Evolutionary conservation across 2,329 filamentous ascomycete genomes (phyloP).

Genomic region (Nigrospora sphaerica): DNA sequence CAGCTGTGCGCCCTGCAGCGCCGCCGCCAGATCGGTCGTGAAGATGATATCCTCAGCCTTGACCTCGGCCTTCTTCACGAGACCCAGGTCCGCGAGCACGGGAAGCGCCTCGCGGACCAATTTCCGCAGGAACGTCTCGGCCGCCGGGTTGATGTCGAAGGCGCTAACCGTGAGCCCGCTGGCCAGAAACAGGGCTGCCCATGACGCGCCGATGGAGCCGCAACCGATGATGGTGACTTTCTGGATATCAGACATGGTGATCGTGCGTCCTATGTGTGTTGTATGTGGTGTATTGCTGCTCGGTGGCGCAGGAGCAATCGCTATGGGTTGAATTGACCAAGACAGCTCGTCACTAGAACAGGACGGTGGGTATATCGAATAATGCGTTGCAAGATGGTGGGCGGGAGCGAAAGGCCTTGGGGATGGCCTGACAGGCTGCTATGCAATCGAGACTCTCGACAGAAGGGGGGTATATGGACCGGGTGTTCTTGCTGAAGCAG

Average conservation of each 20-base stretch:
- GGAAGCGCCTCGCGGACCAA: conserved; percentile 4
- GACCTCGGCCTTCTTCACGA: conserved; percentile 6
- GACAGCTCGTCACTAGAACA: no score
- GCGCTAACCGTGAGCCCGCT: conserved; percentile 5
- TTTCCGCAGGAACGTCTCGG: conserved; percentile 3
- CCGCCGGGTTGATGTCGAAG: conserved; percentile 7
- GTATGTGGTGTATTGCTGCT: no score
- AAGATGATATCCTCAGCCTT: conserved; percentile 7
- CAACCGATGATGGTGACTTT: conserved; percentile 6
- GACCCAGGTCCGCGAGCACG: conserved; percentile 4
- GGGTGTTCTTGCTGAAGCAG: no score
- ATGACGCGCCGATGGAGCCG: conserved; percentile 6
- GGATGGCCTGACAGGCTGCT: no score
- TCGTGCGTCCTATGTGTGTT: not conserved
- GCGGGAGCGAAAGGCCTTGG: no score
- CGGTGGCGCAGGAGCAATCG: no score
- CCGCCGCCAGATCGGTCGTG: conserved; percentile 6
- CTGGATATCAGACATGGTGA: conserved; percentile 4
- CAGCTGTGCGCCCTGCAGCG: conserved; percentile 7
- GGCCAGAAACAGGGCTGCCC: conserved; percentile 6
- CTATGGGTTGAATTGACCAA: no score
- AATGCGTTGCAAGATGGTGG: no score
- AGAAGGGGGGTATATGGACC: no score
- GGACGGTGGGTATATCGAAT: no score
- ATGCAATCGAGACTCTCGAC: no score